phyloP scores from a whole-genome alignment of 2,329 filamentous ascomycete species.

The Dactylellina drechsleri region DNA sequence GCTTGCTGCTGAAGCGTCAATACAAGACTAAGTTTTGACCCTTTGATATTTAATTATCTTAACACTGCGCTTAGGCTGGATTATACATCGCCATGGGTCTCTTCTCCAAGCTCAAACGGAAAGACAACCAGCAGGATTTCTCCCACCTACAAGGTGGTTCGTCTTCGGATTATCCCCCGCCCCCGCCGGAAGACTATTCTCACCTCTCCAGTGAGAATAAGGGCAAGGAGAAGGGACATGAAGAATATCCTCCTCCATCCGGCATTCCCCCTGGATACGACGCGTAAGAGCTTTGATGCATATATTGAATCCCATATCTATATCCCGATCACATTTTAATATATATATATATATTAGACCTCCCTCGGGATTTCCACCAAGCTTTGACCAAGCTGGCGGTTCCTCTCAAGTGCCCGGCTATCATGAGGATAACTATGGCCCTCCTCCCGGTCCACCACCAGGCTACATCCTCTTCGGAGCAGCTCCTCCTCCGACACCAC shows the following conservation, averaged over 20 bases:
- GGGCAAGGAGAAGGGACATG: conserved; percentile 34
- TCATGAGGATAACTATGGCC: conserved; percentile 12
- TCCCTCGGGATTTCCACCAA: conserved; percentile 29
- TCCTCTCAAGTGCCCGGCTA: conserved; percentile 33
- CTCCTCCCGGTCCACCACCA: conserved; percentile 46
- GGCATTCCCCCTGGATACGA: conserved; percentile 43
- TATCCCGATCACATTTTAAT: not conserved
- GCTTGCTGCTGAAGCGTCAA: too few species aligned
- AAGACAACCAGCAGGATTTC: conserved; percentile 51
- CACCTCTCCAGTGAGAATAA: conserved; percentile 51
- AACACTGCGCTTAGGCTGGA: too few species aligned
- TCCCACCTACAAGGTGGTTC: conserved; percentile 46
- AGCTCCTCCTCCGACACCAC: conserved; percentile 33
- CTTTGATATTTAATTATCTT: too few species aligned
- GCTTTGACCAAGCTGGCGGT: conserved; percentile 28
- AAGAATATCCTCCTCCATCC: conserved; percentile 43
- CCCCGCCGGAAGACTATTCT: conserved; percentile 34
- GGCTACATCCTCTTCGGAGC: conserved; percentile 47
- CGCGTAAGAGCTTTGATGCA: conserved; percentile 23
- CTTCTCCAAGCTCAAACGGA: conserved; percentile 49
- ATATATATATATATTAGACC: not conserved
- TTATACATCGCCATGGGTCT: conserved; percentile 29
- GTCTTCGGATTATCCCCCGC: conserved; percentile 21
- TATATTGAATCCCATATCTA: not conserved
- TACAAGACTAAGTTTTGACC: too few species aligned